A percentile compares a stretch with the other conserved stretches of the same genome.
Conservation (phyloP, 331 rosid species). For the Erythrophleum ivorense region DNA sequence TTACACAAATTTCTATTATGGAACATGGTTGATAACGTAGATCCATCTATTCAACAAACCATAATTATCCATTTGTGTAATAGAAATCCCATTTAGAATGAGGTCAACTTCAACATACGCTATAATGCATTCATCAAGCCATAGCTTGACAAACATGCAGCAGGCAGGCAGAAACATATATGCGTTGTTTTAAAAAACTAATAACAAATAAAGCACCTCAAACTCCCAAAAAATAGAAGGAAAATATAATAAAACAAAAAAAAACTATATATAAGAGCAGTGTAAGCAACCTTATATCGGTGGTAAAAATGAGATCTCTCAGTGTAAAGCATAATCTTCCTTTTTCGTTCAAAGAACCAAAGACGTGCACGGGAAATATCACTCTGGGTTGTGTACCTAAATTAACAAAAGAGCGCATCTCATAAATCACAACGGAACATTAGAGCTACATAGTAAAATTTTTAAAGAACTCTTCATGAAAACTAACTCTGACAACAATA, state of each 20-base stretch:
- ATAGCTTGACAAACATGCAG: constrained; percentile 5
- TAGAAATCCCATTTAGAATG: constrained; percentile 6
- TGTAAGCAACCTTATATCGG: constrained; percentile 78
- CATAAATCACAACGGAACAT: constrained; percentile 22
- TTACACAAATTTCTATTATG: too few species aligned
- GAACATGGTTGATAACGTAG: not conserved
- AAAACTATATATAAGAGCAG: not conserved
- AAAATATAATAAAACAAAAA: constrained; percentile 5
- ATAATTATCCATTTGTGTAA: not conserved
- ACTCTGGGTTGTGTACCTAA: constrained; percentile 75
- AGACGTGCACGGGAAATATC: constrained; percentile 86
- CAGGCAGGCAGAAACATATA: not conserved
- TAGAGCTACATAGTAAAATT: constrained; percentile 7
- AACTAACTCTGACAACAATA: constrained; percentile 29
- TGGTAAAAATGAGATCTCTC: constrained; percentile 93
- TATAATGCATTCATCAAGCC: not conserved
- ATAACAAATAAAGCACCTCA: not conserved
- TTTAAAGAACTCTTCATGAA: not conserved
- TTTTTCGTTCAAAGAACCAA: constrained; percentile 80
- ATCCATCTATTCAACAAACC: not conserved
- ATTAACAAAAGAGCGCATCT: constrained; percentile 28
- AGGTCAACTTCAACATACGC: not conserved
- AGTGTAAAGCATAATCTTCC: constrained; percentile 87
- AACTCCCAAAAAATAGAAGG: not conserved
- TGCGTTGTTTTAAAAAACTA: not conserved